Evolutionary conservation across 2,329 filamentous ascomycete species (phyloP).

Genomic region (Talaromyces sp.): DNA sequence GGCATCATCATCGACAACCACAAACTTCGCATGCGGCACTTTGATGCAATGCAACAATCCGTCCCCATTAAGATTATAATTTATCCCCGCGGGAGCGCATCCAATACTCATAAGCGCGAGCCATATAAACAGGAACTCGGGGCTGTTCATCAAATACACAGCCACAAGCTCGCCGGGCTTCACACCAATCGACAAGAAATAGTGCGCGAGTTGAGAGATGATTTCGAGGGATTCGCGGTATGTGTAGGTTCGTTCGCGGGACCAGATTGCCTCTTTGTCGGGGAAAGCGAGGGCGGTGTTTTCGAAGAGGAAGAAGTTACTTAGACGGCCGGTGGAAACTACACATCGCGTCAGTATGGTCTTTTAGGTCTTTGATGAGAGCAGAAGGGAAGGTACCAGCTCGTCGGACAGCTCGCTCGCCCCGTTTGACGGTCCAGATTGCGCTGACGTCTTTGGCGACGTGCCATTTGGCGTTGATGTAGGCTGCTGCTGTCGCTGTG

Average conservation of each 20-base stretch:
- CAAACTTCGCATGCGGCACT: constrained; percentile 55
- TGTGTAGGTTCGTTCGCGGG: constrained; percentile 59
- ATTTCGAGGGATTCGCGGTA: constrained; percentile 58
- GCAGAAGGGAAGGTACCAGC: constrained; percentile 42
- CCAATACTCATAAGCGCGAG: constrained; percentile 65
- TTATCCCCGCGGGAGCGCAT: constrained; percentile 68
- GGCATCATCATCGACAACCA: constrained; percentile 58
- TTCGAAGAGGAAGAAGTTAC: constrained; percentile 67
- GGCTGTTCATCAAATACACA: constrained; percentile 66
- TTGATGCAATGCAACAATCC: constrained; percentile 65
- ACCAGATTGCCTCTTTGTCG: constrained; percentile 65
- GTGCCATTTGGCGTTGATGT: constrained; percentile 65
- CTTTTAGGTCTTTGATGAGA: neutral
- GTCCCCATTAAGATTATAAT: constrained; percentile 65
- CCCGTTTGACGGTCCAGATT: neutral
- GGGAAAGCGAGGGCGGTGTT: constrained; percentile 53
- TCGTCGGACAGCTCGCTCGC: constrained; percentile 30
- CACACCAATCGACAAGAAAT: constrained; percentile 60
- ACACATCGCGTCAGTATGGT: neutral
- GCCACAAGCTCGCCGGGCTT: constrained; percentile 61
- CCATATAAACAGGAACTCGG: constrained; percentile 67
- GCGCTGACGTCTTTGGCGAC: constrained; percentile 59
- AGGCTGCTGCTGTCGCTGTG: constrained; percentile 32
- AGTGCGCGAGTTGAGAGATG: constrained; percentile 62
- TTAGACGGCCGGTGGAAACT: constrained; percentile 50